phyloP scores from a whole-genome alignment of 495 filamentous ascomycete genomes.

The Tuber melanosporum region DNA sequence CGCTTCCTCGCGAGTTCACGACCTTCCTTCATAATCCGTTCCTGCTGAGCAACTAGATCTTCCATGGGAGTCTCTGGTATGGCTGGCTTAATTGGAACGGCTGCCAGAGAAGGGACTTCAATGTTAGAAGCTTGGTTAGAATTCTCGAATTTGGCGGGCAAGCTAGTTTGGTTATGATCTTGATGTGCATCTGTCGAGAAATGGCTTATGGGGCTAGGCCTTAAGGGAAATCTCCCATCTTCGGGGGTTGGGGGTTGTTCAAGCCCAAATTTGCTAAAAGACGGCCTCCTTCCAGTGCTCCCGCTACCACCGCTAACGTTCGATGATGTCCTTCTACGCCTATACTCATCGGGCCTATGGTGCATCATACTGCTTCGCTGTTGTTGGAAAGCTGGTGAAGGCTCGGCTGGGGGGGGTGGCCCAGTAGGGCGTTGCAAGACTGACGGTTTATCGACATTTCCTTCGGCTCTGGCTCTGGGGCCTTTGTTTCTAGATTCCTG shows the following conservation, averaged over 20 bases:
- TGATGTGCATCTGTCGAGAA: not conserved
- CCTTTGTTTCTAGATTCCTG: conserved; percentile 60
- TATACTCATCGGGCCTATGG: conserved; percentile 64
- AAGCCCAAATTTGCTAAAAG: conserved; percentile 34
- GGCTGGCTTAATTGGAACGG: not conserved
- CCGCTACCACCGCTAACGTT: conserved; percentile 91
- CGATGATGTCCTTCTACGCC: conserved; percentile 79
- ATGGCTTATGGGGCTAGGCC: conserved; percentile 25
- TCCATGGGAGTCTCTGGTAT: conserved; percentile 49
- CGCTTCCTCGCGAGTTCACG: conserved; percentile 70
- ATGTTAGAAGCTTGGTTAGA: not conserved
- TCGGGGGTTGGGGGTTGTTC: conserved; percentile 41
- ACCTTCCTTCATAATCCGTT: conserved; percentile 77
- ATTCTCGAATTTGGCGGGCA: not conserved
- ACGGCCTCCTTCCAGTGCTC: conserved; percentile 47
- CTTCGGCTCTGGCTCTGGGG: conserved; percentile 57
- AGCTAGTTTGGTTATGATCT: not conserved
- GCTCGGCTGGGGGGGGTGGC: conserved; percentile 67
- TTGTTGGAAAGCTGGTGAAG: conserved; percentile 85
- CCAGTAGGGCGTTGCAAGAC: conserved; percentile 65
- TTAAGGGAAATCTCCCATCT: conserved; percentile 33
- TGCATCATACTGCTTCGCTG: conserved; percentile 52
- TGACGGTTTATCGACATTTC: conserved; percentile 62
- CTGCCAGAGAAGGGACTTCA: not conserved
- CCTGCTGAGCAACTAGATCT: conserved; percentile 62